These are phyloP conservation scores for Mycena haematopus DNA, from an alignment of 768 basidiomycete species.

Conservation along the genomic window DNA sequence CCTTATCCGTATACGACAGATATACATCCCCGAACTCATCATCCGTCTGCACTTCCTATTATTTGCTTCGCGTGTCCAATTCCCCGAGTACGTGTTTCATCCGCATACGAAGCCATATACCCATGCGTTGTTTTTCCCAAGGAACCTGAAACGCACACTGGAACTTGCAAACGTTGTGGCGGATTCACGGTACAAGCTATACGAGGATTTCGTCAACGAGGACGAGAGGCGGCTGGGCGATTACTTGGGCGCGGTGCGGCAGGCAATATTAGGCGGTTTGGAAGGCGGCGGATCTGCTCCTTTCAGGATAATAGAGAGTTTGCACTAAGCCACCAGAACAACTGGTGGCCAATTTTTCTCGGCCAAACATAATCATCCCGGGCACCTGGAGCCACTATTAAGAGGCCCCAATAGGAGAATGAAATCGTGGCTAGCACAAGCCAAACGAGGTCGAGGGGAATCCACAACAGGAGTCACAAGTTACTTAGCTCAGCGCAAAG, in stretches of 20 bases:
- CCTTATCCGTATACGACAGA: constrained; percentile 81
- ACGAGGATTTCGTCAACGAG: constrained; percentile 80
- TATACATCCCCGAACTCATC: constrained; percentile 90
- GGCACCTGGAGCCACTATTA: neutral
- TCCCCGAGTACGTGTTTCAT: constrained; percentile 65
- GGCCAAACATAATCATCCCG: neutral
- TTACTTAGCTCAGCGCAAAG: neutral
- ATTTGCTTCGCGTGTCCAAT: constrained; percentile 62
- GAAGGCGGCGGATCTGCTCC: constrained; percentile 82
- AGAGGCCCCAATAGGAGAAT: neutral
- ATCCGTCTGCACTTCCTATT: constrained; percentile 82
- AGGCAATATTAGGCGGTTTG: constrained; percentile 73
- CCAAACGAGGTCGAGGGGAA: neutral
- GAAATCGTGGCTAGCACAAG: neutral
- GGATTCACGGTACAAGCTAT: constrained; percentile 84
- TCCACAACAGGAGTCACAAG: neutral
- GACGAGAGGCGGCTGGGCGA: constrained; percentile 68
- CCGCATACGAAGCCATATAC: neutral
- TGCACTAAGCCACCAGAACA: neutral
- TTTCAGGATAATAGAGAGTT: constrained; percentile 52
- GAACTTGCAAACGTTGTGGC: constrained; percentile 86
- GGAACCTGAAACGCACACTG: constrained; percentile 78
- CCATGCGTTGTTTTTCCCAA: constrained; percentile 36
- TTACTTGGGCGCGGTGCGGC: constrained; percentile 77
- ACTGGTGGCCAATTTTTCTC: neutral